These are phyloP conservation scores for Cystobasidiaceae sp. DNA, from an alignment of 1,284 basidiomycete species.

Conservation along the genomic window DNA sequence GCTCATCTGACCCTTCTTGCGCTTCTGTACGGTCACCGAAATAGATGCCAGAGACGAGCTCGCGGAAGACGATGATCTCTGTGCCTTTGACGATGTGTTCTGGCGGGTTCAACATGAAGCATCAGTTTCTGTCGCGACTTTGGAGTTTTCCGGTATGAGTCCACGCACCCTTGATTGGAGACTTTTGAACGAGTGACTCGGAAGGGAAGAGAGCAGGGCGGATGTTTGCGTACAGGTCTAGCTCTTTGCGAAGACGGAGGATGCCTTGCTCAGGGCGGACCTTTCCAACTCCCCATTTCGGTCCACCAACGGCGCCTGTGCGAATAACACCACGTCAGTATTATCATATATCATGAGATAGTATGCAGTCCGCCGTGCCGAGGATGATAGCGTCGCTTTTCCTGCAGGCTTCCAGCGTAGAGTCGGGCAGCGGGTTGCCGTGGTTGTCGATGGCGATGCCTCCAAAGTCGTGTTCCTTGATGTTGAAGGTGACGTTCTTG, in stretches of 20 bases:
- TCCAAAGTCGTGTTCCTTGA: conserved; percentile 70
- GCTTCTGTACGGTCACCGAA: conserved; percentile 91
- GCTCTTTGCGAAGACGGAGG: conserved; percentile 81
- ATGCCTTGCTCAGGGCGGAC: conserved; percentile 94
- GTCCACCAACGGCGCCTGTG: conserved; percentile 88
- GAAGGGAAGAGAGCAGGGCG: conserved; percentile 93
- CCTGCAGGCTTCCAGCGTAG: conserved; percentile 80
- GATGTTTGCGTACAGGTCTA: conserved; percentile 96
- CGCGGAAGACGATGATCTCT: conserved; percentile 89
- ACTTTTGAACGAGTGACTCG: conserved; percentile 77
- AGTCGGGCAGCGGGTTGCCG: conserved; percentile 76
- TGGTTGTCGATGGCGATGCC: conserved; percentile 85
- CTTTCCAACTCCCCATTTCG: conserved; percentile 91
- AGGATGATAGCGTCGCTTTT: conserved; percentile 86
- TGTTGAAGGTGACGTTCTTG: conserved; percentile 64
- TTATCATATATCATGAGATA: neutral
- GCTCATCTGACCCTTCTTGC: conserved; percentile 44
- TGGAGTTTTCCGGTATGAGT: conserved; percentile 41
- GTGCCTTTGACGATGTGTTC: conserved; percentile 40
- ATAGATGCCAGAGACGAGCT: conserved; percentile 68
- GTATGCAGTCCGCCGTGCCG: conserved; percentile 61
- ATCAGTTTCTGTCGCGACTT: no score
- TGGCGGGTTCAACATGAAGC: no score
- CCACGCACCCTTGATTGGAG: conserved; percentile 85
- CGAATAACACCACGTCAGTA: conserved; percentile 3